phyloP scores from a whole-genome alignment of 2,329 filamentous ascomycete species.

The Tolypocladium inflatum region DNA sequence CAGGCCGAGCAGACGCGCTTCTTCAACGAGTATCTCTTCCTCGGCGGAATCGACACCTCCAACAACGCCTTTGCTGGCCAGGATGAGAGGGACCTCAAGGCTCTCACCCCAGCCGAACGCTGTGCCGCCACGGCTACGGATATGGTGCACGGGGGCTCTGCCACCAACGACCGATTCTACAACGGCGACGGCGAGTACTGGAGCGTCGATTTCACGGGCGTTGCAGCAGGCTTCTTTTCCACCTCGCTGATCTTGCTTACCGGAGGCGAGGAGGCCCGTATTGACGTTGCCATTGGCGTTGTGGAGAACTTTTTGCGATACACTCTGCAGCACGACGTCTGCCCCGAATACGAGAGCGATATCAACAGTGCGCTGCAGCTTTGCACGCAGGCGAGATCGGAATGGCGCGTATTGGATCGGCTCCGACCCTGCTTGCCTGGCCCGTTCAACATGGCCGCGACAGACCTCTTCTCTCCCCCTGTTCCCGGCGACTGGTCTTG shows the following conservation, averaged over 20 bases:
- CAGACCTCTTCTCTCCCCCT: conserved; percentile 49
- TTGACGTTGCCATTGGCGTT: conserved; percentile 53
- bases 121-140: conserved; percentile 55
- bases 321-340: conserved; percentile 74
- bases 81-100: conserved; percentile 40
- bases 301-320: conserved; percentile 86
- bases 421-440: conserved; percentile 55
- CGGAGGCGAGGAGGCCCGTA: conserved; percentile 41
- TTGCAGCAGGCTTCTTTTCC: conserved; percentile 72
- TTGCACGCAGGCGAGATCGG: conserved; percentile 56
- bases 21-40: conserved; percentile 72
- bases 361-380: conserved; percentile 55
- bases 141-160: conserved; percentile 39
- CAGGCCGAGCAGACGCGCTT: conserved; percentile 49
- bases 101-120: conserved; percentile 51
- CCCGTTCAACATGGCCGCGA: conserved; percentile 69
- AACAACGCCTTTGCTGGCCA: conserved; percentile 51
- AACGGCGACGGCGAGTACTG: conserved; percentile 47
- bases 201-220: conserved; percentile 69
- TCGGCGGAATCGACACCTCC: conserved; percentile 66
- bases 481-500: conserved; percentile 20
- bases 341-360: conserved; percentile 65
- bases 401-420: conserved; percentile 52
- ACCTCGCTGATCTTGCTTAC: conserved; percentile 44
- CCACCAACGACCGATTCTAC: conserved; percentile 36